These are phyloP conservation scores for Aspergillus pseudotamarii DNA, from an alignment of 2,329 filamentous ascomycete species.

Conservation along the genomic window DNA sequence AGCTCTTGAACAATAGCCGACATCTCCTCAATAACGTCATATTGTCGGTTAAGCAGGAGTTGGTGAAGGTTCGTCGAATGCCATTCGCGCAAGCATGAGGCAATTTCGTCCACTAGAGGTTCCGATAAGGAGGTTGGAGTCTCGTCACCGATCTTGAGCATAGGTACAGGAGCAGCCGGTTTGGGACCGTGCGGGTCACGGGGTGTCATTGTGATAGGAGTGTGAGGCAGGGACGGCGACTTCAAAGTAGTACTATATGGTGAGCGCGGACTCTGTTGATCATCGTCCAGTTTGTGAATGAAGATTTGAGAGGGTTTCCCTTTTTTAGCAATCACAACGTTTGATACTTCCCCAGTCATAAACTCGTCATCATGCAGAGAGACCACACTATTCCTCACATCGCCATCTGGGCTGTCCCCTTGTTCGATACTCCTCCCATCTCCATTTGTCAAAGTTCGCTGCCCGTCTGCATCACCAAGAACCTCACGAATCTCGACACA, in stretches of 20 bases:
- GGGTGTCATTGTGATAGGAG: constrained; percentile 34
- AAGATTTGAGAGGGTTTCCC: constrained; percentile 45
- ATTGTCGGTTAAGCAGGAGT: constrained; percentile 79
- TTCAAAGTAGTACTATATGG: constrained; percentile 26
- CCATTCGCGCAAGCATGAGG: constrained; percentile 95
- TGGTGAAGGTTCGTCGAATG: constrained; percentile 96
- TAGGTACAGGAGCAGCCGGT: constrained; percentile 89
- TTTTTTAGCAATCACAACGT: constrained; percentile 41
- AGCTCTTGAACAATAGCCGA: constrained; percentile 79
- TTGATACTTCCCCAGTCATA: constrained; percentile 30
- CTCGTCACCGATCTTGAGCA: constrained; percentile 97
- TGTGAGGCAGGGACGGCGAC: constrained; percentile 37
- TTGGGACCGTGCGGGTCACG: constrained; percentile 68
- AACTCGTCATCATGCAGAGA: constrained; percentile 32
- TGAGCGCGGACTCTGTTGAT: constrained; percentile 34
- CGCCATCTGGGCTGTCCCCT: constrained; percentile 30
- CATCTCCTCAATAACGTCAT: constrained; percentile 77
- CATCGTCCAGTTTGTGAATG: constrained; percentile 40
- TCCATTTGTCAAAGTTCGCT: constrained; percentile 36
- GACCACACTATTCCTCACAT: constrained; percentile 32
- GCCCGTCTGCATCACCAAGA: constrained; percentile 69
- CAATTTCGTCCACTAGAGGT: constrained; percentile 94
- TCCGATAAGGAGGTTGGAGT: constrained; percentile 87
- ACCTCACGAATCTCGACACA: constrained; percentile 95
- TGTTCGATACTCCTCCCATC: constrained; percentile 40